Percentiles rank a stretch among this genome's conserved stretches.
phyloP scores from a whole-genome alignment of 1,284 basidiomycete genomes.

The Vanrija sp. region DNA sequence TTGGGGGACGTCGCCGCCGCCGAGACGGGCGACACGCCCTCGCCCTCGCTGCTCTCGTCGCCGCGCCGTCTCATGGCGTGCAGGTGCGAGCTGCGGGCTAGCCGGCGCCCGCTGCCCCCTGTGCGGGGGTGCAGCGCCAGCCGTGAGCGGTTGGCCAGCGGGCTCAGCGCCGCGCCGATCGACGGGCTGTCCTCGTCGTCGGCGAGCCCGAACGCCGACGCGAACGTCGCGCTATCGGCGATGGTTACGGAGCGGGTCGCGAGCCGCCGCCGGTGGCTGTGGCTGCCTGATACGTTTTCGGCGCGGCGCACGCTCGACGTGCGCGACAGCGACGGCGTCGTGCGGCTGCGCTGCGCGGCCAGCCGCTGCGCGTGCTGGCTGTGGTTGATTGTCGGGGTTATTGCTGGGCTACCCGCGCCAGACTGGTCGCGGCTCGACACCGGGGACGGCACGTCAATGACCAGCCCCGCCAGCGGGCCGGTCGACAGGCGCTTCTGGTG shows the following conservation, averaged over 20 bases:
- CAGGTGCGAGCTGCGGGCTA: constrained; percentile 38
- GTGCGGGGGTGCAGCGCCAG: not conserved
- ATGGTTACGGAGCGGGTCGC: not conserved
- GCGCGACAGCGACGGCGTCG: not conserved
- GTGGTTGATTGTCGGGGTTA: not conserved
- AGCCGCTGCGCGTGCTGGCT: not conserved
- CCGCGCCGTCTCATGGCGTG: constrained; percentile 27
- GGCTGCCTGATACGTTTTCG: too few species aligned
- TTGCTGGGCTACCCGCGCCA: not conserved
- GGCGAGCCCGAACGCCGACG: too few species aligned
- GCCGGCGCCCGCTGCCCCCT: not conserved
- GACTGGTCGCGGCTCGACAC: too few species aligned
- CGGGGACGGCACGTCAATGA: constrained; percentile 27
- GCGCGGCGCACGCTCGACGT: not conserved
- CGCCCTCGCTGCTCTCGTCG: constrained; percentile 10
- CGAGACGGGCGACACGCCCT: not conserved
- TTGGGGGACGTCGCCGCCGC: not conserved
- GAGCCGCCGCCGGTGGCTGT: not conserved
- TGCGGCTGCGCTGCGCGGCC: not conserved
- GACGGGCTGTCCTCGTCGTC: not conserved
- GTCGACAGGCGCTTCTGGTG: constrained; percentile 11
- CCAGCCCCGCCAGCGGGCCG: constrained; percentile 34
- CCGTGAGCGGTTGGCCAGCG: not conserved
- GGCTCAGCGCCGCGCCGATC: not conserved
- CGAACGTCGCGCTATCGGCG: too few species aligned